phyloP scores from a whole-genome alignment of 768 basidiomycete genomes.

The Russula brevipes region DNA sequence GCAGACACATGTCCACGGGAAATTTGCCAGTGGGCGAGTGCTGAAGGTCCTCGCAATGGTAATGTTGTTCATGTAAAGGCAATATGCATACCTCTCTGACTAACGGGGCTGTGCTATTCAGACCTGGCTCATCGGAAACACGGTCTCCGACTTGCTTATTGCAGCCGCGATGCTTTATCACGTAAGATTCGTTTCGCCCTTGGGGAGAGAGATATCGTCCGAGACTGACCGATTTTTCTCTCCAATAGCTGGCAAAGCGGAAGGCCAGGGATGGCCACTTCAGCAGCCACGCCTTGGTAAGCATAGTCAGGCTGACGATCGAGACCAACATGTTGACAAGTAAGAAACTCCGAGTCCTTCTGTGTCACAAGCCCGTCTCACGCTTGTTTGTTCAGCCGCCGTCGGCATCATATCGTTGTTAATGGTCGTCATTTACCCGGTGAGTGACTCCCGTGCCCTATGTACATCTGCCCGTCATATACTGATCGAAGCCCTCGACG shows the following conservation, averaged over 20 bases:
- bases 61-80: too few species aligned
- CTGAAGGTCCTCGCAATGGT: too few species aligned
- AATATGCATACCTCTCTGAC: too few species aligned
- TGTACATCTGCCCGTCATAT: background rate
- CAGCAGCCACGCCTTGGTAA: constrained; percentile 15
- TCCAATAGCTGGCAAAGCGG: background rate
- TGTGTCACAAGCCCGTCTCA: background rate
- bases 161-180: constrained; percentile 6
- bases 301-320: constrained; percentile 27
- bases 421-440: background rate
- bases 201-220: too few species aligned
- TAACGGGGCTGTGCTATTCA: too few species aligned
- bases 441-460: background rate
- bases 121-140: background rate
- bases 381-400: background rate
- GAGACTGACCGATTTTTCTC: background rate
- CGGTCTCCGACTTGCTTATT: constrained; percentile 10
- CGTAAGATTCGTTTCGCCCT: background rate
- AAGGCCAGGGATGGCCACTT: background rate
- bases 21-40: too few species aligned
- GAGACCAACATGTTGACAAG: constrained; percentile 28
- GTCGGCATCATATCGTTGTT: background rate
- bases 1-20: too few species aligned
- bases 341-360: background rate
- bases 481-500: background rate